Conservation (phyloP, 352 stramenopile species). For the Globisporangium cylindrosporum region DNA sequence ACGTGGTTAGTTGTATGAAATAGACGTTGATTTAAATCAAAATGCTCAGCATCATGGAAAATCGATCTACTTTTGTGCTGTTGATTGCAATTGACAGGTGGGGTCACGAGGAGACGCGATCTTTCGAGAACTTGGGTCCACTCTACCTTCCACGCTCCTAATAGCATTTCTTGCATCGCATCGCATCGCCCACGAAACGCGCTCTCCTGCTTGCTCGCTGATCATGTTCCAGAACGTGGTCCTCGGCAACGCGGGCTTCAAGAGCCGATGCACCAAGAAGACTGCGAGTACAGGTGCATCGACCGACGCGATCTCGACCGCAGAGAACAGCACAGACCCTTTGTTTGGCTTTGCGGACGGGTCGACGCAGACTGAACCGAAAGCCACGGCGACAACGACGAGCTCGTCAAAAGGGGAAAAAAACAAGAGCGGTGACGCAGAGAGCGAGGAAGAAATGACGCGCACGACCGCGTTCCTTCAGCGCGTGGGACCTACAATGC, state of each 20-base stretch:
- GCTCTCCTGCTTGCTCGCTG: background rate
- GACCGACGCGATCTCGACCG: constrained; percentile 33
- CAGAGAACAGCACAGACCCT: constrained; percentile 46
- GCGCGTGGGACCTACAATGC: constrained; percentile 46
- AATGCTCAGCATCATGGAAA: background rate
- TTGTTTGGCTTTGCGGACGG: constrained; percentile 26
- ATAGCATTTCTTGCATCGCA: background rate
- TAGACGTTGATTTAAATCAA: constrained; percentile 11
- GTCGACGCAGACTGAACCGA: constrained; percentile 44
- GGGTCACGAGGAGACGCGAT: constrained; percentile 9
- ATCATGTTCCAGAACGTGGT: constrained; percentile 64
- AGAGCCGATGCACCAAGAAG: constrained; percentile 45
- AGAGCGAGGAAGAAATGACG: constrained; percentile 35
- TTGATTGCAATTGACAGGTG: background rate
- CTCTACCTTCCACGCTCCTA: background rate
- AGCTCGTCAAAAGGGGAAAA: constrained; percentile 18
- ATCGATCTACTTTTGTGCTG: too few relatives aligned
- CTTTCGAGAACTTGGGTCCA: background rate
- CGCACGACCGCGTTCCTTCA: constrained; percentile 38
- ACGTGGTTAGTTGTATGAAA: constrained; percentile 5
- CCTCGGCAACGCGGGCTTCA: constrained; percentile 49
- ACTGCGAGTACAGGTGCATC: constrained; percentile 21
- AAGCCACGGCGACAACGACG: constrained; percentile 21
- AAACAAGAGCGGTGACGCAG: constrained; percentile 20
- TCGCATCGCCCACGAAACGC: background rate